These are phyloP conservation scores for Sequoia sempervirens DNA, from an alignment of 75 land plant species.

Conservation along the genomic window DNA sequence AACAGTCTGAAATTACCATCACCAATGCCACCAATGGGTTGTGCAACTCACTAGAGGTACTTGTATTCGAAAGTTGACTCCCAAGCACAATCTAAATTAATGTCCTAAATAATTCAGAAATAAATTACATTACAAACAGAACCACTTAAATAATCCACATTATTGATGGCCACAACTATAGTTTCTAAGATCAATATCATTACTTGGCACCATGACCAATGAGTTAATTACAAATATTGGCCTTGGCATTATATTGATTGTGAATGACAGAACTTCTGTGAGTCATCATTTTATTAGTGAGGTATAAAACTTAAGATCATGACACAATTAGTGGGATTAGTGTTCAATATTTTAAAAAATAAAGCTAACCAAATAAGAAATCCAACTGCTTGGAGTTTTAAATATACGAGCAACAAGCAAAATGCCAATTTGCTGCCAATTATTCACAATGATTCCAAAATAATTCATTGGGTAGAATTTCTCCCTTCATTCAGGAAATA, in stretches of 20 bases:
- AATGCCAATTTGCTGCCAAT: not conserved
- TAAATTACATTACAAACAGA: not conserved
- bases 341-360: not conserved
- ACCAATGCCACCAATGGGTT: not conserved
- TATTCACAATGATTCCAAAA: not conserved
- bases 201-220: not conserved
- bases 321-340: not conserved
- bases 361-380: not conserved
- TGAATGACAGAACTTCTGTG: not conserved
- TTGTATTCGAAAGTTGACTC: not conserved
- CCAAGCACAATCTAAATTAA: not conserved
- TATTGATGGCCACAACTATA: not conserved
- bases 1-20: not conserved
- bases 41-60: not conserved
- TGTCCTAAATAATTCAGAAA: not conserved
- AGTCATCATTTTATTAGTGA: not conserved
- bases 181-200: not conserved
- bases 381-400: not conserved
- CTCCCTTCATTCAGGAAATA: not conserved
- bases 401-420: not conserved
- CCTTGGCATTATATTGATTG: not conserved
- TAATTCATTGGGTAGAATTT: not conserved
- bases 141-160: not conserved
- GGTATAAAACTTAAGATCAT: not conserved
- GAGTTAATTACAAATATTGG: not conserved